Evolutionary conservation across 805 yeast genomes (phyloP).

Genomic region (Brettanomyces naardenensis): DNA sequence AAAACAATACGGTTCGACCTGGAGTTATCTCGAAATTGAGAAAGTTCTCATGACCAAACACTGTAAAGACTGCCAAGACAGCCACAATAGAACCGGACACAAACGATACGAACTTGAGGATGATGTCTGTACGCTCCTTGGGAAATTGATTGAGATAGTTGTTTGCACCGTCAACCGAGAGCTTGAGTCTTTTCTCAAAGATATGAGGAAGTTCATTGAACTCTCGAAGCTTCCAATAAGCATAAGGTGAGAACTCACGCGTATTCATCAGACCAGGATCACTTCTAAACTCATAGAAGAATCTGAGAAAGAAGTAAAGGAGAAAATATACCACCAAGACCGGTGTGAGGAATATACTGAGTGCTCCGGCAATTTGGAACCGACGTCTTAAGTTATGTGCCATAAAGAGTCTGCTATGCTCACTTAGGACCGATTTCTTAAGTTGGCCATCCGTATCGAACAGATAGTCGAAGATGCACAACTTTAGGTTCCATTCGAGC

Average conservation of each 20-base stretch:
- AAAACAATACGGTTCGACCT: slow-evolving; percentile 77
- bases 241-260: slow-evolving; percentile 87
- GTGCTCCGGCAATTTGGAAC: slow-evolving; percentile 79
- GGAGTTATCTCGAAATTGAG: slow-evolving; percentile 81
- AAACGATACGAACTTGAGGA: slow-evolving; percentile 58
- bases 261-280: slow-evolving; percentile 79
- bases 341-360: slow-evolving; percentile 80
- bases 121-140: slow-evolving; percentile 53
- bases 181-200: slow-evolving; percentile 68
- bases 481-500: slow-evolving; percentile 87
- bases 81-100: slow-evolving; percentile 87
- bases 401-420: slow-evolving; percentile 56
- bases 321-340: slow-evolving; percentile 78
- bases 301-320: slow-evolving; percentile 76
- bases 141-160: slow-evolving; percentile 90
- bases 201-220: slow-evolving; percentile 89
- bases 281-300: slow-evolving; percentile 86
- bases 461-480: slow-evolving; percentile 80
- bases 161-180: slow-evolving; percentile 74
- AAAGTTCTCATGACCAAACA: slow-evolving; percentile 85
- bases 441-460: slow-evolving; percentile 82
- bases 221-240: slow-evolving; percentile 93
- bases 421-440: slow-evolving; percentile 61
- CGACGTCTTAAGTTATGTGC: slow-evolving; percentile 67
- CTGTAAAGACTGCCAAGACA: slow-evolving; percentile 66